phyloP scores from a whole-genome alignment of 352 stramenopile species.

The Phytophthora pisi region DNA sequence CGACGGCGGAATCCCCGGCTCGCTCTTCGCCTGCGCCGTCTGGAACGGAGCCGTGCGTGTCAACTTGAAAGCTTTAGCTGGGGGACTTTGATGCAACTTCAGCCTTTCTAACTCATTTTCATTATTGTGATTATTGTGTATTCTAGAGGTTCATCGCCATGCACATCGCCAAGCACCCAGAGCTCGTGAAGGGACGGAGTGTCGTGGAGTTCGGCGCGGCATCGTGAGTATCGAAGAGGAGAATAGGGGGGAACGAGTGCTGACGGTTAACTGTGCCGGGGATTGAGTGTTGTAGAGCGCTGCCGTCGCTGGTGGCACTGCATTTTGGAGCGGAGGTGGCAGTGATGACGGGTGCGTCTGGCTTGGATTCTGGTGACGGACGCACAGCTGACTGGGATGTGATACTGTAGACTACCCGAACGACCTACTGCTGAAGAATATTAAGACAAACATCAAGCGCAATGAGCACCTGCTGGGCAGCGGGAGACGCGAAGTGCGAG shows the following conservation, averaged over 20 bases:
- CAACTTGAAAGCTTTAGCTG: background rate
- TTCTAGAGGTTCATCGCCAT: conserved; percentile 49
- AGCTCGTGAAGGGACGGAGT: conserved; percentile 32
- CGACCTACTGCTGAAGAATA: conserved; percentile 52
- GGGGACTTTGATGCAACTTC: conserved; percentile 2
- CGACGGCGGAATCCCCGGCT: conserved; percentile 53
- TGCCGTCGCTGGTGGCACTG: conserved; percentile 54
- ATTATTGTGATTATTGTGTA: conserved; percentile 1
- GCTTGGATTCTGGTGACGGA: background rate
- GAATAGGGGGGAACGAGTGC: background rate
- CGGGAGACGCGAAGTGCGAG: conserved; percentile 38
- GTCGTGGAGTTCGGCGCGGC: conserved; percentile 60
- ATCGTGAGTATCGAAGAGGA: conserved; percentile 37
- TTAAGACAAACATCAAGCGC: conserved; percentile 44
- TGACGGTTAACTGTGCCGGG: background rate
- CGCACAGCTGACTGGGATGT: background rate
- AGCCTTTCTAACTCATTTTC: background rate
- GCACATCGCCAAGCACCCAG: conserved; percentile 45
- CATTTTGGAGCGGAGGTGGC: conserved; percentile 44
- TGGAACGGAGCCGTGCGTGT: conserved; percentile 51
- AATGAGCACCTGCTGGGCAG: conserved; percentile 39
- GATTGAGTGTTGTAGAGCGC: conserved; percentile 25
- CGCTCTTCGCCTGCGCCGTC: conserved; percentile 54
- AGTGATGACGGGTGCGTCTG: conserved; percentile 47
- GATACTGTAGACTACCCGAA: conserved; percentile 49